Evolutionary conservation across 1,139 yeast species (phyloP), one percentile per base, ranked within the genome.

Genomic region (Candida tropicalis): DNA sequence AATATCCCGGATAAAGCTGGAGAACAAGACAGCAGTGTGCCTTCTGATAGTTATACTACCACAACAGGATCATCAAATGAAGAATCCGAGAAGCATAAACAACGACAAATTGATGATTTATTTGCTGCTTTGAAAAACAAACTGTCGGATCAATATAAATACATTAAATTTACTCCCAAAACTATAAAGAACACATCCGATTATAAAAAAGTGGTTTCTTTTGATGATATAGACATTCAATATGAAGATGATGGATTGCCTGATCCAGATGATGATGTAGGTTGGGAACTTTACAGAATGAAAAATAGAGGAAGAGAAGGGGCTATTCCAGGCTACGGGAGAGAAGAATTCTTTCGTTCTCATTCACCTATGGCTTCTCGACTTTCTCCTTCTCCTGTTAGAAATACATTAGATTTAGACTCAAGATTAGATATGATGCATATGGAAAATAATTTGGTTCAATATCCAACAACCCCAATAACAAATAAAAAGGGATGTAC

Each of bases 381-480:
- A n/a, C 23, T 35, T 25, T 35, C 38, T 27, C 38, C 38, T 7
- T 35, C 38, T 10, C 38, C 38, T 11, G 28, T 17, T 35, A 35
- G 38, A 35, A 35, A 25, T 16, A 24, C 32, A 16, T 35, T 35
- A 35, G 38, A 35, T 20, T 35, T 35, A 35, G 38, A 35, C 11
- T 25, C 38, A 17, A 16, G 38, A 26, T 35, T 35, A 35, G 81
- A 52, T 71, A 35, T 42, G 22, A 40, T 24, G 28, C 46, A 38
- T 32, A 25, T 44, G 32, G 46, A 47, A 25, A 38, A 31, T 22
- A 15, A 15, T 7, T 16, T 36, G 29, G 36, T 48, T 17, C 41
- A 40, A 9, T 80, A 79, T 55, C 84, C 84, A 2, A 75, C 84
- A 2, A 56, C 67, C 18, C 84, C 84, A 2, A 73, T 75, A 23